Evolutionary conservation across 805 yeast species (phyloP).

Genomic region (Ascoidea rubescens): DNA sequence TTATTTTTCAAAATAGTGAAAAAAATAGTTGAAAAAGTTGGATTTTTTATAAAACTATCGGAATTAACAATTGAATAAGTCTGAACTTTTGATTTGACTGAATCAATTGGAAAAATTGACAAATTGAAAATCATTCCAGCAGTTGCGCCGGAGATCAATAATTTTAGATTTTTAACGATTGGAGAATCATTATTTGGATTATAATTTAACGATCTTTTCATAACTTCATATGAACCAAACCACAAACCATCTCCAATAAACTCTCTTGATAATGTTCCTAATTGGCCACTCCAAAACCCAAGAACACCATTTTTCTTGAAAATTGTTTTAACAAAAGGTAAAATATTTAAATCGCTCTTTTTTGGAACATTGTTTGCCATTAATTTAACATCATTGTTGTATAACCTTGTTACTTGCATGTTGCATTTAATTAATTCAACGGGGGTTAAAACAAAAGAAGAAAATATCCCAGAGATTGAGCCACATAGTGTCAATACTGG

Average conservation of each 20-base stretch:
- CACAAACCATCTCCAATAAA: slow-evolving; percentile 85
- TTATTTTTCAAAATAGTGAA: slow-evolving; percentile 25
- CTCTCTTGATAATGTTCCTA: slow-evolving; percentile 71
- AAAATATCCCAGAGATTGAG: slow-evolving; percentile 67
- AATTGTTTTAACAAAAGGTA: too few species aligned
- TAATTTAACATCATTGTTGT: slow-evolving; percentile 4
- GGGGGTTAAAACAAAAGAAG: slow-evolving; percentile 79
- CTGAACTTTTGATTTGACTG: slow-evolving; percentile 80
- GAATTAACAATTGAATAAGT: slow-evolving; percentile 28
- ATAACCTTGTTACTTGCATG: slow-evolving; percentile 45
- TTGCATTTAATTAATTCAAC: slow-evolving; percentile 85
- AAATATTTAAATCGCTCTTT: slow-evolving; percentile 23
- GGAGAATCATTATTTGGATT: slow-evolving; percentile 8
- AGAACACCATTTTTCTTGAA: slow-evolving; percentile 33
- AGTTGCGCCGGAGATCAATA: slow-evolving; percentile 53
- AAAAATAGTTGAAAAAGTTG: slow-evolving; percentile 21
- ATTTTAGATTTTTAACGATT: slow-evolving; percentile 4
- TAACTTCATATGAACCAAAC: slow-evolving; percentile 75
- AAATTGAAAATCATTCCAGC: slow-evolving; percentile 80
- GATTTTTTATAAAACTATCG: slow-evolving; percentile 18
- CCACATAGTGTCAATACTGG: slow-evolving; percentile 32
- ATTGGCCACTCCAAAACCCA: slow-evolving; percentile 62
- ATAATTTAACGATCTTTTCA: slow-evolving; percentile 13
- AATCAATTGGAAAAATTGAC: slow-evolving; percentile 79
- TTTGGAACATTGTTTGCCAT: slow-evolving; percentile 17